phyloP scores from a whole-genome alignment of 345 rosid genomes.

The Kernera saxatilis region DNA sequence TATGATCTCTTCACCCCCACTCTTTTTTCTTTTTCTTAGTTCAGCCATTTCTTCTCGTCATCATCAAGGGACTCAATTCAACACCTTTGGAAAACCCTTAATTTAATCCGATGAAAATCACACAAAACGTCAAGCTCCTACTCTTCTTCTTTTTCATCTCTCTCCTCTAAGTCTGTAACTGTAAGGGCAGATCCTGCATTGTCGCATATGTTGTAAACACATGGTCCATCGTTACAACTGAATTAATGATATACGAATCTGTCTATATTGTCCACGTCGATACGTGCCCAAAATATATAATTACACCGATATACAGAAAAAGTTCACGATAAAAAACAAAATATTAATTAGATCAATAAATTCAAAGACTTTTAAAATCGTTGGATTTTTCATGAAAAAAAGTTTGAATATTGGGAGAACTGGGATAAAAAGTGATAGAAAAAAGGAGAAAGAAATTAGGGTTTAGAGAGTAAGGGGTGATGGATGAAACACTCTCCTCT shows the following conservation, averaged over 20 bases:
- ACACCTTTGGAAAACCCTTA: not conserved
- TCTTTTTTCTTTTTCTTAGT: not conserved
- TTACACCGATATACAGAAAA: not conserved
- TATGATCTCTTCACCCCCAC: conserved; percentile 5
- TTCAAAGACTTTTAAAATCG: not conserved
- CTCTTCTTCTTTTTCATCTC: conserved; percentile 8
- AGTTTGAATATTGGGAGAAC: not conserved
- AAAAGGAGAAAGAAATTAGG: conserved; percentile 14
- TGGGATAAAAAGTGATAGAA: not conserved
- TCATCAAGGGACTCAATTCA: not conserved
- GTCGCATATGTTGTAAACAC: conserved; percentile 33
- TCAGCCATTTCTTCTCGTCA: not conserved
- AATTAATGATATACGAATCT: conserved; percentile 10
- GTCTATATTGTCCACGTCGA: conserved; percentile 18
- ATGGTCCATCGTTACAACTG: conserved; percentile 25
- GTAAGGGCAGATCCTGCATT: conserved; percentile 29
- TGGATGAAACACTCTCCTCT: too few species aligned
- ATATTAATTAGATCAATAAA: not conserved
- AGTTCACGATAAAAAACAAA: not conserved
- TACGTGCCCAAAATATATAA: not conserved
- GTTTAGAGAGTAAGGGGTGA: conserved; percentile 17
- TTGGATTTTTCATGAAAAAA: not conserved
- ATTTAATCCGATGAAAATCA: conserved; percentile 5
- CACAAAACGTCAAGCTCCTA: conserved; percentile 1
- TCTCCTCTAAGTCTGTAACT: not conserved